phyloP scores from a whole-genome alignment of 257 asterid species.

The Anisodus acutangulus region DNA sequence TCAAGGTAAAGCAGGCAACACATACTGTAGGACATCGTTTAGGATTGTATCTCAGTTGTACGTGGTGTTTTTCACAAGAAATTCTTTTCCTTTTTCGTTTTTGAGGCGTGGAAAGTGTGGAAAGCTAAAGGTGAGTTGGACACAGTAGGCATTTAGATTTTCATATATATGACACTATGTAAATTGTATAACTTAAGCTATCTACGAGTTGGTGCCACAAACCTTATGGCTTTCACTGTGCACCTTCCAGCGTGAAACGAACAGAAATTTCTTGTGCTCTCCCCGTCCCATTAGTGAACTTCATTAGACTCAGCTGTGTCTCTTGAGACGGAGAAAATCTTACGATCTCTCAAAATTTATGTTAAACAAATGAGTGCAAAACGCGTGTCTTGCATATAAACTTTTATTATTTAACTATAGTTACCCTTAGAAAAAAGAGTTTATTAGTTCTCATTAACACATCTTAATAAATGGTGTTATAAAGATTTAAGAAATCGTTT shows the following conservation, averaged over 20 bases:
- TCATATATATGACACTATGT: neutral
- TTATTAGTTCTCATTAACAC: neutral
- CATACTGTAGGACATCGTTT: neutral
- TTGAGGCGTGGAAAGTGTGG: neutral
- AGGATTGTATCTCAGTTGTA: slow-evolving; percentile 22
- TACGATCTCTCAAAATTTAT: neutral
- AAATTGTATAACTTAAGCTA: neutral
- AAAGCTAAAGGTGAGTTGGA: slow-evolving; percentile 15
- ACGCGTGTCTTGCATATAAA: too few relatives aligned
- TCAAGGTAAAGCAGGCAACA: slow-evolving; percentile 1
- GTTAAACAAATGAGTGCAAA: neutral
- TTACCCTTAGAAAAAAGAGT: neutral
- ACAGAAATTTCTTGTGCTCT: neutral
- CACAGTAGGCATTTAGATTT: neutral
- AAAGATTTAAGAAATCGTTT: neutral
- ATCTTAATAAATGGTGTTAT: neutral
- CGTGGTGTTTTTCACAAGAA: neutral
- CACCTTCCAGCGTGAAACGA: neutral
- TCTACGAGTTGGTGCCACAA: slow-evolving; percentile 3
- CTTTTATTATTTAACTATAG: too few relatives aligned
- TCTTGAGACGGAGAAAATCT: neutral
- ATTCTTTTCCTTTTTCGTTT: neutral
- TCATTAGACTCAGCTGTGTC: slow-evolving; percentile 22
- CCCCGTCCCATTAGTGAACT: slow-evolving; percentile 31
- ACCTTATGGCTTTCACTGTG: neutral